phyloP scores from a whole-genome alignment of 192 early-diverging fungal genomes.

The Coemansia sp. region DNA sequence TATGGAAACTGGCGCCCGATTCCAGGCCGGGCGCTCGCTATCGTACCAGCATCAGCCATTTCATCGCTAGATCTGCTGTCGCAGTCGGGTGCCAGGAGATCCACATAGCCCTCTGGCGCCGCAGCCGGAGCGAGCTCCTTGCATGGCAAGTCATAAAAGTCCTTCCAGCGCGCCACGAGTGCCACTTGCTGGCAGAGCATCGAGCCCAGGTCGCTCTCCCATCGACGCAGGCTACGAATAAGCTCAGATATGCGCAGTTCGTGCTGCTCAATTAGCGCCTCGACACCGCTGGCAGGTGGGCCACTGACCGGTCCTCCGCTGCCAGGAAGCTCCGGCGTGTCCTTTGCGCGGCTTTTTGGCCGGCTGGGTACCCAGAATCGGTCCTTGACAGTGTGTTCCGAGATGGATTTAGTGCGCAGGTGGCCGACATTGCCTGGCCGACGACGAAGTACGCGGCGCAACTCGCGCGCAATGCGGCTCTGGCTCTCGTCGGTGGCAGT shows the following conservation, averaged over 20 bases:
- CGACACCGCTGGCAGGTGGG: conserved; percentile 30
- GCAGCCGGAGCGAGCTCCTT: neutral
- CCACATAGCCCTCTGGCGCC: neutral
- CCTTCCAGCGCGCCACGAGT: conserved; percentile 46
- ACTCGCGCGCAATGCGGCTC: conserved; percentile 48
- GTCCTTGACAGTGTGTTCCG: conserved; percentile 27
- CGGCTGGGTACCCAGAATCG: conserved; percentile 21
- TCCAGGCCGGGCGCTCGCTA: conserved; percentile 6
- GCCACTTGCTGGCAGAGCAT: conserved; percentile 43
- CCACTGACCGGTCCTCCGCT: neutral
- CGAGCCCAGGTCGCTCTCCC: conserved; percentile 44
- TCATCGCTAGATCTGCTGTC: conserved; percentile 13
- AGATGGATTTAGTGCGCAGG: conserved; percentile 25
- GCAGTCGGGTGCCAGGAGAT: conserved; percentile 8
- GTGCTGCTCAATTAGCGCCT: conserved; percentile 54
- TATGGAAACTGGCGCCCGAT: conserved; percentile 6
- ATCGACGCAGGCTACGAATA: conserved; percentile 32
- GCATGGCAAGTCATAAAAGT: conserved; percentile 27
- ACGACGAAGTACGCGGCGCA: conserved; percentile 51
- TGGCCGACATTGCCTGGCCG: conserved; percentile 34
- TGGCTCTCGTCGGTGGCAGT: conserved; percentile 38
- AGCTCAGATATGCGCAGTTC: conserved; percentile 44
- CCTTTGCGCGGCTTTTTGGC: conserved; percentile 28
- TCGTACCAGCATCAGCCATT: neutral
- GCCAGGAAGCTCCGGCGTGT: conserved; percentile 7